Base-by-base conservation (phyloP, 2,329 filamentous ascomycete genomes). In the Neodidymelliopsis sp. region DNA sequence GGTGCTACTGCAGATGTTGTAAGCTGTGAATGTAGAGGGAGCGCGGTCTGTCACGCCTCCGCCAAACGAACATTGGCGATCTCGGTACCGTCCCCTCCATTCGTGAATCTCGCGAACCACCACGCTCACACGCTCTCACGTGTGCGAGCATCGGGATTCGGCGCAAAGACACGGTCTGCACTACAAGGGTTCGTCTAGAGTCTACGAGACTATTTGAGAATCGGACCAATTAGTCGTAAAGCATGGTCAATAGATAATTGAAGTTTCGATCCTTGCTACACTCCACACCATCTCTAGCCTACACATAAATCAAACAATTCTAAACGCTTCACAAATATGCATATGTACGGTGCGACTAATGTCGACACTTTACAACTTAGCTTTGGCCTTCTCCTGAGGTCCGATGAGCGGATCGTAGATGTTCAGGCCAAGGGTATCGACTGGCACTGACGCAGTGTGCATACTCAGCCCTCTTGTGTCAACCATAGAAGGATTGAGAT, bases 401-500 rank as follows among this genome's bases (percentile, higher is more conserved):
- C 76, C 76, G 28, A 71, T 57, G 29, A 81, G 67, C 29, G 77
- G 73, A 64, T 81, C 78, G 45, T 87, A 87, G 2, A 82, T 80
- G 47, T 76, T 75, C 43, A 83, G 53, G 3, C 79, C 78, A 53
- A 88, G 71, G 12, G 79, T 85, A 72, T 89, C 86, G n/a, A 72
- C 67, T 9, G 86, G 86, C 25, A 87, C 82, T 29, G 70, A 64
- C 2, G 82, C 80, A 10, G 75, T 77, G 63, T 89, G 87, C 56
- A 79, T 77, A 56, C 76, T 80, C 60, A 97, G 70, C 2, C 87
- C 90, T 53, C 88, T 79, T 0, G 84, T 83, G 70, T 99, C 94
- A 15, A 99, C 73, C 72, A 99, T 76, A 19, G 85, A 86, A 0
- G 92, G 88, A 54, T 89, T 90, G 54, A 99, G 76, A 61, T 99